A percentile compares a stretch with the other conserved stretches of the same genome.
These are phyloP conservation scores for Tuctoria greenei DNA, from an alignment of 176 grass and related monocot species.

Conservation along the genomic window DNA sequence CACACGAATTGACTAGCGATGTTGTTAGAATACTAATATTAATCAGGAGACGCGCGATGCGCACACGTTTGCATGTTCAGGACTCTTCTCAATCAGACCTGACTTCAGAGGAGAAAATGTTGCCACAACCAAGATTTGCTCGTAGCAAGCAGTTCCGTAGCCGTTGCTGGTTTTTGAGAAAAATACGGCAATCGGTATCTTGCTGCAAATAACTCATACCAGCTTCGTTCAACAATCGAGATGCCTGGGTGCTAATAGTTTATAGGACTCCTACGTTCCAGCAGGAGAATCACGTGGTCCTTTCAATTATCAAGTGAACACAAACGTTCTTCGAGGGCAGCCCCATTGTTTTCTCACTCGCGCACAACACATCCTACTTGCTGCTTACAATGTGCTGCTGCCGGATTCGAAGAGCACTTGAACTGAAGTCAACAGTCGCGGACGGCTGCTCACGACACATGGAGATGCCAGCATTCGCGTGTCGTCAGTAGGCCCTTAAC, in stretches of 20 bases:
- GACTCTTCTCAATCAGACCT: too few relatives aligned
- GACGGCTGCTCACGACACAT: neutral
- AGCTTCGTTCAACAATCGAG: neutral
- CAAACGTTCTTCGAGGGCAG: neutral
- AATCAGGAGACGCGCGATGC: too few relatives aligned
- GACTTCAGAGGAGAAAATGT: too few relatives aligned
- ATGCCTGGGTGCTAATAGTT: neutral
- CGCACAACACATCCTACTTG: neutral
- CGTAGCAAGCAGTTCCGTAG: too few relatives aligned
- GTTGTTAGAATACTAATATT: too few relatives aligned
- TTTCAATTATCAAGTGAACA: neutral
- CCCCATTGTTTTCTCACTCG: neutral
- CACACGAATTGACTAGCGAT: too few relatives aligned
- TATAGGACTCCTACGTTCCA: neutral
- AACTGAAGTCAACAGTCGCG: neutral
- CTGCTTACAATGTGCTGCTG: neutral
- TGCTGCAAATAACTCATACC: neutral
- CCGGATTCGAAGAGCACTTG: neutral
- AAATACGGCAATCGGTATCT: too few relatives aligned
- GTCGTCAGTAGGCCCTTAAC: neutral
- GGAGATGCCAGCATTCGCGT: slow-evolving; percentile 17
- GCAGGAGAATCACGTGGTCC: neutral
- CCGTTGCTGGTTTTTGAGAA: too few relatives aligned
- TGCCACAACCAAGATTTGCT: too few relatives aligned
- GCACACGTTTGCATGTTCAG: too few relatives aligned